A percentile compares a stretch with the other conserved stretches of the same genome.
Evolutionary conservation across 108 stramenopile genomes (phyloP).

Genomic region (Thalassiosira profunda): DNA sequence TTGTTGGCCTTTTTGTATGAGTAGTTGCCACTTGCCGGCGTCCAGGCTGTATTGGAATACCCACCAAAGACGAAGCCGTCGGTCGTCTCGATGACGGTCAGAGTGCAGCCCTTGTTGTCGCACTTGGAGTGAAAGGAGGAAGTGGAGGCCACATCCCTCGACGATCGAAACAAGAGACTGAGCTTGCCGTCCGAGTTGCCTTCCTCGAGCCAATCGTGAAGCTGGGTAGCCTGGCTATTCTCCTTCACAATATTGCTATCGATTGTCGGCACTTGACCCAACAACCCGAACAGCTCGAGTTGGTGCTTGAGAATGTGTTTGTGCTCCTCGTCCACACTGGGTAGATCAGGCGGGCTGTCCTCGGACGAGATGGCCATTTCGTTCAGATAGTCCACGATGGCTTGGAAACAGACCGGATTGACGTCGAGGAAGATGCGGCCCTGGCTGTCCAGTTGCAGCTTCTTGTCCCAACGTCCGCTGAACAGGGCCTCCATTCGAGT

Average conservation of each 20-base stretch:
- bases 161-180: background rate
- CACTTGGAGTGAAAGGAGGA: background rate
- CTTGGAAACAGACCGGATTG: background rate
- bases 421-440: slow-evolving; percentile 29
- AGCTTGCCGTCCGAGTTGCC: background rate
- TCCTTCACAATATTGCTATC: background rate
- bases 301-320: background rate
- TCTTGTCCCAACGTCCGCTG: slow-evolving; percentile 34
- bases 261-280: too few species aligned
- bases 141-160: background rate
- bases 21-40: background rate
- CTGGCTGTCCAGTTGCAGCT: background rate
- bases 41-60: slow-evolving; percentile 13
- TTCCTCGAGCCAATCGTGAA: background rate
- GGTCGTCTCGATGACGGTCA: slow-evolving; percentile 17
- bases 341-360: background rate
- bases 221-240: background rate
- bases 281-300: background rate
- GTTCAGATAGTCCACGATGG: slow-evolving; percentile 15
- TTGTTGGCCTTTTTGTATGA: background rate
- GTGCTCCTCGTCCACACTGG: background rate
- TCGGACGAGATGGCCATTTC: slow-evolving; percentile 12
- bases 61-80: slow-evolving; percentile 1
- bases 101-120: slow-evolving; percentile 1
- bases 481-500: slow-evolving; percentile 27